Percentiles rank a stretch among this genome's conserved stretches.
phyloP scores from a whole-genome alignment of 2,329 filamentous ascomycete genomes.

The Penicillium sclerotigenum region DNA sequence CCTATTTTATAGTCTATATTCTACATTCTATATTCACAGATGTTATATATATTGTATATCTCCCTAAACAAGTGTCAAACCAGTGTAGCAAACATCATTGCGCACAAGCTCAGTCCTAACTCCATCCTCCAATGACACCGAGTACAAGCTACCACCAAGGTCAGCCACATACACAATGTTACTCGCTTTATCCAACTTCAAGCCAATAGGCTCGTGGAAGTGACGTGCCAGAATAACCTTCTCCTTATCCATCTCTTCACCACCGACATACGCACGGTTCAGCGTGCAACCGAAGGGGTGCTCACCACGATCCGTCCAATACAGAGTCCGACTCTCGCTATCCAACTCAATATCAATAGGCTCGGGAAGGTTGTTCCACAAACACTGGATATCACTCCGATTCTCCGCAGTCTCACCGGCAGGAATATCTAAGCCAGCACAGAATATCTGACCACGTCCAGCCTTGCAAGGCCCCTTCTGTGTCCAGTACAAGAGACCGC shows the following conservation, averaged over 20 bases:
- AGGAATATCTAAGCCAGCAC: conserved; percentile 45
- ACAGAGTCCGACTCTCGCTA: conserved; percentile 45
- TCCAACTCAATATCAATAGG: conserved; percentile 59
- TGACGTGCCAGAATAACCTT: conserved; percentile 30
- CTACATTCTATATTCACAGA: too few relatives aligned
- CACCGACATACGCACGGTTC: conserved; percentile 38
- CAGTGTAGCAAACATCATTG: conserved; percentile 22
- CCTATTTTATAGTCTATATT: too few relatives aligned
- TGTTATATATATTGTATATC: too few relatives aligned
- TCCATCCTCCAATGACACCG: conserved; percentile 17
- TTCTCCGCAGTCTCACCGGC: conserved; percentile 31
- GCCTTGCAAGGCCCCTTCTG: conserved; percentile 58
- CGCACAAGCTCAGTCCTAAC: conserved; percentile 18
- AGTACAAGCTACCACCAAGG: conserved; percentile 26
- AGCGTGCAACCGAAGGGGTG: conserved; percentile 54
- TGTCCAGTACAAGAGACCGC: conserved; percentile 56
- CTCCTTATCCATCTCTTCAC: conserved; percentile 5
- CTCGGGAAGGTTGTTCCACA: conserved; percentile 51
- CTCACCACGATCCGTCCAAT: conserved; percentile 62
- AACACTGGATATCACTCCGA: conserved; percentile 43
- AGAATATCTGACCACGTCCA: conserved; percentile 52
- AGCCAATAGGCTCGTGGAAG: conserved; percentile 42
- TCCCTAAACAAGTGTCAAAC: conserved; percentile 13
- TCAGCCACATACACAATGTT: conserved; percentile 25
- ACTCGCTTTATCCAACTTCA: conserved; percentile 20